A percentile compares a stretch with the other conserved stretches of the same genome.
Evolutionary conservation across 1,284 basidiomycete genomes (phyloP).

Genomic region (Rhodotorula sp.): DNA sequence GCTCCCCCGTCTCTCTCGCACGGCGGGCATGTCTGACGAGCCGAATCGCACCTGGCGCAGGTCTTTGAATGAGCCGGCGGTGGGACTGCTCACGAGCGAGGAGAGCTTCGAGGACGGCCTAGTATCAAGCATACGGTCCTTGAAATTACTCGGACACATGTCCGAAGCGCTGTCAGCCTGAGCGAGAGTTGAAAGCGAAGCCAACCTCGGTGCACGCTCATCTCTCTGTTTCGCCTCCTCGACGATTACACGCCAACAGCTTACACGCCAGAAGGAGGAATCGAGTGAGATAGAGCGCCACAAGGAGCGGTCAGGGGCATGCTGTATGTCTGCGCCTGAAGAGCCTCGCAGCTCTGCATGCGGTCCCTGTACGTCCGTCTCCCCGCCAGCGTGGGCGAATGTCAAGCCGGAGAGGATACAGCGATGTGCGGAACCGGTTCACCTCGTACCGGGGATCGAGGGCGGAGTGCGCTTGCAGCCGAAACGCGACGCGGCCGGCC

Average conservation of each 20-base stretch:
- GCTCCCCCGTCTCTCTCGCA: not conserved
- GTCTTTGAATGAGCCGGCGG: constrained; percentile 6
- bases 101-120: no score
- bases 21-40: not conserved
- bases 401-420: not conserved
- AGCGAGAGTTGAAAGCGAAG: not conserved
- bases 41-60: constrained; percentile 19
- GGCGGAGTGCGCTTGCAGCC: constrained; percentile 6
- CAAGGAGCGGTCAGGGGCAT: not conserved
- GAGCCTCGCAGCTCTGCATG: constrained; percentile 2
- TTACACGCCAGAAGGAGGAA: no score
- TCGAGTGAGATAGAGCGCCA: no score
- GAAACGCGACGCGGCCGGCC: constrained; percentile 2
- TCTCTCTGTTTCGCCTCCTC: not conserved
- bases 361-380: not conserved
- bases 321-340: not conserved
- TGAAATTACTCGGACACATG: not conserved
- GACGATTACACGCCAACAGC: not conserved
- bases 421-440: constrained; percentile 23
- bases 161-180: no score
- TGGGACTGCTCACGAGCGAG: not conserved
- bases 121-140: not conserved
- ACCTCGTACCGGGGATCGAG: constrained; percentile 4
- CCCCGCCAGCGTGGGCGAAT: constrained; percentile 13
- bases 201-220: not conserved